Percentiles rank a stretch among this genome's conserved stretches.
phyloP scores from a whole-genome alignment of 345 rosid genomes.

The Populus alba region DNA sequence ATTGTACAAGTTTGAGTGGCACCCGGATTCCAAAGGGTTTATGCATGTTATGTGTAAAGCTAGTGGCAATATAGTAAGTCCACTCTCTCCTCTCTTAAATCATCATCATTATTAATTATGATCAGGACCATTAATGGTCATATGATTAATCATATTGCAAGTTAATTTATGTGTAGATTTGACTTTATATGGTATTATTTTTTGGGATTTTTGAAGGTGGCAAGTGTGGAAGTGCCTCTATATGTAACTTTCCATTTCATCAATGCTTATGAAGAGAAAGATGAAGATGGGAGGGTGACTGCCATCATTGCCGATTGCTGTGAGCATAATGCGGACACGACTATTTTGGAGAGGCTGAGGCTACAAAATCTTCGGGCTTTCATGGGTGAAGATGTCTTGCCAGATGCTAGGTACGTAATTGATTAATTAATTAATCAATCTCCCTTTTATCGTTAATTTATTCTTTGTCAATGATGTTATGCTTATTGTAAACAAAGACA shows the following conservation, averaged over 20 bases:
- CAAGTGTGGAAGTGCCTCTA: slow-evolving; percentile 90
- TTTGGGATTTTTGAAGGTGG: slow-evolving; percentile 43
- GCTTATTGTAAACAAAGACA: not conserved
- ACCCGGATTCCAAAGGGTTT: slow-evolving; percentile 68
- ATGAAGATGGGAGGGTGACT: slow-evolving; percentile 69
- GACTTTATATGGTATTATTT: not conserved
- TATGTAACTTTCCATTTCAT: slow-evolving; percentile 88
- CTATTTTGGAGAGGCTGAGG: slow-evolving; percentile 69
- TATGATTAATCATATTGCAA: not conserved
- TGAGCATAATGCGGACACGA: slow-evolving; percentile 75
- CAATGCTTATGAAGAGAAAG: slow-evolving; percentile 84
- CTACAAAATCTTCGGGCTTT: slow-evolving; percentile 74
- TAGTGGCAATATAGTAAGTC: slow-evolving; percentile 78
- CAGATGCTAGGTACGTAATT: slow-evolving; percentile 64
- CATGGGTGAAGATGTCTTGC: slow-evolving; percentile 60
- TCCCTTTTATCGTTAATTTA: not conserved
- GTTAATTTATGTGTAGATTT: not conserved
- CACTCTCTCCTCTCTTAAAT: not conserved
- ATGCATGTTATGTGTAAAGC: slow-evolving; percentile 81
- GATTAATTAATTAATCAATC: not conserved
- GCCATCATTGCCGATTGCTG: slow-evolving; percentile 83
- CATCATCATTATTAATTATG: not conserved
- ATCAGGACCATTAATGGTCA: not conserved
- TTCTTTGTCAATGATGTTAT: not conserved
- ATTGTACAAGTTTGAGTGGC: slow-evolving; percentile 90